Conservation (phyloP, 306 rosid species). For the Boehmeria nivea region DNA sequence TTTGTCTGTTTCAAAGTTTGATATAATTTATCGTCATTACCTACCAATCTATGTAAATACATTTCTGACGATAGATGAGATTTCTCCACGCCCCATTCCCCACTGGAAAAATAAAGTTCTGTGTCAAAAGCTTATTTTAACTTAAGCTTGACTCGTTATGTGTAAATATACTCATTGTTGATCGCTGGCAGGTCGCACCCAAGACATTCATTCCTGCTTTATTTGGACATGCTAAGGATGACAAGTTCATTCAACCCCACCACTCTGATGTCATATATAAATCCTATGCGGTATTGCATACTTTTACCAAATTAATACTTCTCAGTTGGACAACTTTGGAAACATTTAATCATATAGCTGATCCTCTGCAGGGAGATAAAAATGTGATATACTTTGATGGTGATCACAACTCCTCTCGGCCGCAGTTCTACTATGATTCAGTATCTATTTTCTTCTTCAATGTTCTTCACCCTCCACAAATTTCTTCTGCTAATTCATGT, state of each 20-base stretch:
- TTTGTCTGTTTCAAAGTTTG: constrained; percentile 25
- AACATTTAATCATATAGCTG: constrained; percentile 20
- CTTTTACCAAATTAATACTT: constrained; percentile 20
- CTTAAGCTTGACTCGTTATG: neutral
- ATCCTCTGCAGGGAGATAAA: constrained; percentile 73
- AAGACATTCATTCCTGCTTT: constrained; percentile 87
- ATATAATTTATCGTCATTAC: too few relatives aligned
- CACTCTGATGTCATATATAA: constrained; percentile 71
- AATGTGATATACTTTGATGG: constrained; percentile 77
- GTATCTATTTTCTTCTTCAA: constrained; percentile 85
- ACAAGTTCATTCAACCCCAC: constrained; percentile 71
- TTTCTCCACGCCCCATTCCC: too few relatives aligned
- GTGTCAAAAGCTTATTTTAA: too few relatives aligned
- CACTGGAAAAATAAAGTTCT: too few relatives aligned
- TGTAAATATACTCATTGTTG: neutral
- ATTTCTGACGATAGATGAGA: too few relatives aligned
- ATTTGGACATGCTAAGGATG: constrained; percentile 85
- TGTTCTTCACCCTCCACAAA: constrained; percentile 76
- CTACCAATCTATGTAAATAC: too few relatives aligned
- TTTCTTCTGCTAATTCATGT: constrained; percentile 40
- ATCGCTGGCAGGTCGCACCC: constrained; percentile 57
- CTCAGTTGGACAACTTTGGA: constrained; percentile 2
- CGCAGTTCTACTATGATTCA: constrained; percentile 85
- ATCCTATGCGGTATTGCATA: constrained; percentile 56
- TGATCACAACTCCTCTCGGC: constrained; percentile 94